Evolutionary conservation across 208 protist species (phyloP).

Genomic region (Trichomonas vaginalis): DNA sequence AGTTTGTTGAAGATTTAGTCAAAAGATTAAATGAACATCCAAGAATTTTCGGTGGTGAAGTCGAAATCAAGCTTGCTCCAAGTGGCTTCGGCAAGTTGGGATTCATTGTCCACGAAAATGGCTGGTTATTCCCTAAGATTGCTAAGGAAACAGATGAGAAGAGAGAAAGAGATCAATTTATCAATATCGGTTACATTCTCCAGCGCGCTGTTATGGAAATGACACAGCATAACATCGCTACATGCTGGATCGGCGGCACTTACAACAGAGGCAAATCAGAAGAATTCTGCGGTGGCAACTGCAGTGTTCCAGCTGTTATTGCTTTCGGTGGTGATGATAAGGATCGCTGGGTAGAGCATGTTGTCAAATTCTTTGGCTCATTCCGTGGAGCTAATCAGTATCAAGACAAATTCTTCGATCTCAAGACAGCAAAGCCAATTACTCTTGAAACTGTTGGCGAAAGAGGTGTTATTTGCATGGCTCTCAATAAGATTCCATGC

Average conservation of each 20-base stretch:
- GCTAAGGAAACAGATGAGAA: background rate
- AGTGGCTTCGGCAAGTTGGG: background rate
- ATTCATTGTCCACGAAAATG: background rate
- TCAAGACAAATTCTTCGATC: background rate
- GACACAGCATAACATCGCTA: background rate
- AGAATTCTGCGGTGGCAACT: background rate
- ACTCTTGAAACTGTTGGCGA: background rate
- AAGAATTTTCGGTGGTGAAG: background rate
- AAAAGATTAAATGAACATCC: background rate
- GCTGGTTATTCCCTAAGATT: background rate
- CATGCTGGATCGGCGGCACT: background rate
- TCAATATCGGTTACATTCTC: background rate
- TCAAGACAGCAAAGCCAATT: background rate
- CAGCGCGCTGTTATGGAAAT: background rate
- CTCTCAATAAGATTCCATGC: background rate
- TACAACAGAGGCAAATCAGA: background rate
- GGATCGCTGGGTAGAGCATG: background rate
- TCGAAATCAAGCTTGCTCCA: no score
- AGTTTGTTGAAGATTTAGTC: background rate
- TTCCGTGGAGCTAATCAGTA: background rate
- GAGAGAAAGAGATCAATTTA: background rate
- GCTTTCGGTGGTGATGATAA: background rate
- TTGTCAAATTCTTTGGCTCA: background rate
- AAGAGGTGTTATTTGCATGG: background rate
- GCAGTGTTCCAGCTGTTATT: background rate